Base-by-base conservation (phyloP, 164 flowering plant species). In the Annona cherimola region DNA sequence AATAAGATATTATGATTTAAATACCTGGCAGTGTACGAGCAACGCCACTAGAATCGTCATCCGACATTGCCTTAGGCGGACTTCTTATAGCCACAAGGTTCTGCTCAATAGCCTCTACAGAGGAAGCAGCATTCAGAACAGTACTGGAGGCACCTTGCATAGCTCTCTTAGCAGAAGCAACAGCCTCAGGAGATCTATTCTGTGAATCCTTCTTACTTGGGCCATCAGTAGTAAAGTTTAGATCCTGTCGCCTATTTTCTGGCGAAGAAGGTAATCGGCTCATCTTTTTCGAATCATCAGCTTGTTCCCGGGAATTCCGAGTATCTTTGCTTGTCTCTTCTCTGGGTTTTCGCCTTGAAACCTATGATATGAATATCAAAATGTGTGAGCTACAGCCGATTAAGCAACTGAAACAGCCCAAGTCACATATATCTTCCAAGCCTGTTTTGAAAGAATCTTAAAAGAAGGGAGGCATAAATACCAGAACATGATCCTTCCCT, bases 21-120 rank as follows among this genome's bases (percentile, higher is more conserved):
- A 14, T 73, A 95, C 99, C 97, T 78, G 99, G 98, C 77, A 96
- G 83, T 67, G 99, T 92, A 57, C 82, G 98, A 19, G 78, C 73
- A 69, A 66, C 81, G 16, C 76, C 76, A 75, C 79, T 83, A 3
- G 75, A 69, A 71, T 87, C 94, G 70, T 88, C 93, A 84, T 93
- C 97, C 71, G 89, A 85, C 5, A 75, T 76, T 72, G 78, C 82
- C 74, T 82, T 77, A 2, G 91, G 83, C 16, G 91, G 86, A 69
- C 71, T 74, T 43, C 75, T 81, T 16, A 59, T 62, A 57, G 88
- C 84, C 9, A 89, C 79, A 65, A 76, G 46, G 75, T 74, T 86
- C 64, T 71, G 84, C 71, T 87, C 88, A 75, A 79, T 85, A 39
- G 80, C 86, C 78, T 85, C 95, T 63, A 54, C 57, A 41, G 90